Percentiles rank a stretch among this genome's conserved stretches.
phyloP scores from a whole-genome alignment of 306 rosid species.

The Fagus sylvatica region DNA sequence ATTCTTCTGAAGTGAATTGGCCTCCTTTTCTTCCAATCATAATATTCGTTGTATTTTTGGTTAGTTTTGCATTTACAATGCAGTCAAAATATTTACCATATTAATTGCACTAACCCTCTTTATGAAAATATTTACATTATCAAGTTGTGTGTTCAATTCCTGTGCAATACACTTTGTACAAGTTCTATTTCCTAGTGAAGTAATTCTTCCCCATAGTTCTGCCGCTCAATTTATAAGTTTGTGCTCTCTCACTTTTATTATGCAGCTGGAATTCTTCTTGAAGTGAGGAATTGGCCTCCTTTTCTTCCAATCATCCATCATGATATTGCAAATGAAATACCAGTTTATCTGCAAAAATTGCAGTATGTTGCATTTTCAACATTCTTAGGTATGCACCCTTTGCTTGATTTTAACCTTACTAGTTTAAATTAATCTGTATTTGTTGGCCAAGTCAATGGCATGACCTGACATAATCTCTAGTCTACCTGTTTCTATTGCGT shows the following conservation, averaged over 20 bases:
- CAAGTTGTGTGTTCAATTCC: background rate
- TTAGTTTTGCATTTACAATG: background rate
- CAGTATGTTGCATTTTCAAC: constrained; percentile 90
- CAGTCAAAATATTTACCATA: background rate
- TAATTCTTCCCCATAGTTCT: constrained; percentile 14
- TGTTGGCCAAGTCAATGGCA: constrained; percentile 10
- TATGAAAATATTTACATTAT: background rate
- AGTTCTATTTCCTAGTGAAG: constrained; percentile 14
- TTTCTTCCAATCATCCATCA: constrained; percentile 97
- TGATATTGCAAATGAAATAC: constrained; percentile 90
- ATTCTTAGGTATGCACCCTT: constrained; percentile 65
- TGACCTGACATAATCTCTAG: constrained; percentile 3
- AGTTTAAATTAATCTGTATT: constrained; percentile 11
- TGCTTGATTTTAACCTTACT: constrained; percentile 11
- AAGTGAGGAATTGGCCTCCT: constrained; percentile 97
- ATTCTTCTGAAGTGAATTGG: constrained; percentile 88
- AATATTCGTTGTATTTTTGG: constrained; percentile 6
- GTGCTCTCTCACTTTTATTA: constrained; percentile 35
- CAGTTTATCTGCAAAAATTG: constrained; percentile 76
- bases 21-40: constrained; percentile 96
- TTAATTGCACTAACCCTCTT: background rate
- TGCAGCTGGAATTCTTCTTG: constrained; percentile 93
- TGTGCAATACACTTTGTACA: background rate
- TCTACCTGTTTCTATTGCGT: background rate
- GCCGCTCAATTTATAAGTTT: constrained; percentile 2